Percentiles rank a stretch among this genome's conserved stretches.
phyloP scores from a whole-genome alignment of 164 flowering plant species.

The Pachysandra terminalis region DNA sequence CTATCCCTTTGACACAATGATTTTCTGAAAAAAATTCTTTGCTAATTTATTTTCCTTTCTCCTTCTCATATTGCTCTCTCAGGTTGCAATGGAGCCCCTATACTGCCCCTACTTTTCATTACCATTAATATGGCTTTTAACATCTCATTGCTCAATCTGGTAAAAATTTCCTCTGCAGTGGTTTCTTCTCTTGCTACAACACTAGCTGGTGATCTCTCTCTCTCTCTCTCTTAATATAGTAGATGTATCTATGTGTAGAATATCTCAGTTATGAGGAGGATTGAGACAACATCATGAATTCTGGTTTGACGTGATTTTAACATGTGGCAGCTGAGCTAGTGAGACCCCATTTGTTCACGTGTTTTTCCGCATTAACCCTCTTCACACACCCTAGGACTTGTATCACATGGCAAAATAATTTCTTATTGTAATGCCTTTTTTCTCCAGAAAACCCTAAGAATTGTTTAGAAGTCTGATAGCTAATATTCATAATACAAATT shows the following conservation, averaged over 20 bases:
- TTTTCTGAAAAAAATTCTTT: neutral
- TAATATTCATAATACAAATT: too few species aligned
- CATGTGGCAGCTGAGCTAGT: too few species aligned
- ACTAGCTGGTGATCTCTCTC: slow-evolving; percentile 57
- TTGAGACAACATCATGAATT: too few species aligned
- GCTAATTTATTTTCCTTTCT: neutral
- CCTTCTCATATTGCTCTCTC: slow-evolving; percentile 11
- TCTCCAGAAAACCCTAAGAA: too few species aligned
- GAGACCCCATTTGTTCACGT: too few species aligned
- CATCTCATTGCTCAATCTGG: slow-evolving; percentile 63
- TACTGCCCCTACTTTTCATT: slow-evolving; percentile 71
- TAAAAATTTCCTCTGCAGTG: slow-evolving; percentile 72
- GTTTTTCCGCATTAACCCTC: too few species aligned
- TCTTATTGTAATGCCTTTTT: too few species aligned
- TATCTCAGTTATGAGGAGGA: too few species aligned
- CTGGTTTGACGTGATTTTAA: too few species aligned
- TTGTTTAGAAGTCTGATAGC: too few species aligned
- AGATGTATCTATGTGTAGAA: neutral
- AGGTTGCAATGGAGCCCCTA: slow-evolving; percentile 87
- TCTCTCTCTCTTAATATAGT: slow-evolving; percentile 6
- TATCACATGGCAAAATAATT: too few species aligned
- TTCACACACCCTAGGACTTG: too few species aligned
- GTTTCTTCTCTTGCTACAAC: slow-evolving; percentile 67
- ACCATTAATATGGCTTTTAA: slow-evolving; percentile 66
- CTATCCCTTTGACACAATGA: neutral